Conservation (phyloP, 371 early-diverging fungal species). For the Batrachochytrium dendrobatidis region DNA sequence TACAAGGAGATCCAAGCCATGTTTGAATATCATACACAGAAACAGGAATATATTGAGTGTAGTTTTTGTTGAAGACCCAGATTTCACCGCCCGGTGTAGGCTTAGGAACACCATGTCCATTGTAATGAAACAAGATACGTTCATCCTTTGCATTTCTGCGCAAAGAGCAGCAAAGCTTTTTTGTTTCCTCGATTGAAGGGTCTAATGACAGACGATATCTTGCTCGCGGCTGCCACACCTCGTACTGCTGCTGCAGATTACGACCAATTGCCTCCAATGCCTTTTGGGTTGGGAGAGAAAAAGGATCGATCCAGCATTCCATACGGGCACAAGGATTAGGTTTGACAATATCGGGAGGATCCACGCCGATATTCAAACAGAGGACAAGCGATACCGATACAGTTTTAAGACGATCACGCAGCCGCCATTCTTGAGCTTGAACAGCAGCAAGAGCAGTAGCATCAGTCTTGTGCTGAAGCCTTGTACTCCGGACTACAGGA, state of each 20-base stretch:
- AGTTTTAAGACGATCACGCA: conserved; percentile 54
- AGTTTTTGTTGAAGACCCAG: conserved; percentile 96
- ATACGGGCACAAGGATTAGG: conserved; percentile 84
- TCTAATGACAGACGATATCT: conserved; percentile 79
- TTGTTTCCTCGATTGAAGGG: conserved; percentile 86
- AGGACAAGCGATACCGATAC: conserved; percentile 63
- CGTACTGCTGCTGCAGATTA: conserved; percentile 86
- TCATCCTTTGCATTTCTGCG: conserved; percentile 86
- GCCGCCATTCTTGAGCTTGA: conserved; percentile 44
- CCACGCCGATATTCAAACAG: conserved; percentile 93
- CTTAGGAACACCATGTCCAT: conserved; percentile 96
- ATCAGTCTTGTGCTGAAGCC: too few species aligned
- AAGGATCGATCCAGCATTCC: conserved; percentile 94
- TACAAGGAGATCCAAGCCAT: conserved; percentile 92
- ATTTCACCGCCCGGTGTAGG: conserved; percentile 93
- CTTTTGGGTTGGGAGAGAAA: conserved; percentile 64
- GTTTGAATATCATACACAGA: conserved; percentile 82
- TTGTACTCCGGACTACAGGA: background rate
- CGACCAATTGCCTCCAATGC: conserved; percentile 84
- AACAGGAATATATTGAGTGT: conserved; percentile 96
- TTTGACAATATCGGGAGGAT: conserved; percentile 90
- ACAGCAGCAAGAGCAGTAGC: background rate
- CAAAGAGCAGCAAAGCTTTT: conserved; percentile 75
- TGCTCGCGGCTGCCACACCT: conserved; percentile 81
- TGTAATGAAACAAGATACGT: conserved; percentile 92